phyloP scores from a whole-genome alignment of 768 basidiomycete species.

The Podaxis sp. region DNA sequence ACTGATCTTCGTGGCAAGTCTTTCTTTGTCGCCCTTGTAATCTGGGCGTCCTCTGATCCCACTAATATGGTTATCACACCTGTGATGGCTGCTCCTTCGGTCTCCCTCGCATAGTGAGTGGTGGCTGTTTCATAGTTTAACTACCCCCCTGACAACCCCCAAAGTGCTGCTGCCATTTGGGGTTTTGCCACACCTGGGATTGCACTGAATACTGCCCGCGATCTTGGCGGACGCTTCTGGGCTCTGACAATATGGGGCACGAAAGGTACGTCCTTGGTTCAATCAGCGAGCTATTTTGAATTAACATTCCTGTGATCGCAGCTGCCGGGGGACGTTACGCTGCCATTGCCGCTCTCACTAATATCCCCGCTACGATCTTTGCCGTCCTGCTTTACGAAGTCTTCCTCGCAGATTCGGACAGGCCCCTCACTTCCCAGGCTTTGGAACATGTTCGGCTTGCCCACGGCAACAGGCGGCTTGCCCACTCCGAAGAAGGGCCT shows the following conservation, averaged over 20 bases:
- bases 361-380: slow-evolving; percentile 59
- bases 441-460: neutral
- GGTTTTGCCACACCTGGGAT: slow-evolving; percentile 46
- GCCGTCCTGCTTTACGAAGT: slow-evolving; percentile 51
- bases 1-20: slow-evolving; percentile 16
- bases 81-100: slow-evolving; percentile 41
- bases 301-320: slow-evolving; percentile 12
- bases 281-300: neutral
- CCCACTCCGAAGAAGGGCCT: neutral
- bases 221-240: slow-evolving; percentile 60
- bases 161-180: slow-evolving; percentile 58
- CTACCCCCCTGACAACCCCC: neutral
- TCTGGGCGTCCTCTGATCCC: slow-evolving; percentile 53
- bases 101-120: slow-evolving; percentile 58
- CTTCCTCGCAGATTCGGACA: slow-evolving; percentile 45
- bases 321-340: slow-evolving; percentile 54
- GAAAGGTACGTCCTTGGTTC: slow-evolving; percentile 23
- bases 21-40: slow-evolving; percentile 43
- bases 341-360: slow-evolving; percentile 60
- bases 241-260: slow-evolving; percentile 59
- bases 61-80: slow-evolving; percentile 58
- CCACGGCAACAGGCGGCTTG: slow-evolving; percentile 9
- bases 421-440: neutral
- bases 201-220: slow-evolving; percentile 63
- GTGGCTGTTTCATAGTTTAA: neutral